Evolutionary conservation across 176 grass and related monocot genomes (phyloP), one percentile per base, ranked within the genome.

Genomic region (Hyparrhenia diplandra): DNA sequence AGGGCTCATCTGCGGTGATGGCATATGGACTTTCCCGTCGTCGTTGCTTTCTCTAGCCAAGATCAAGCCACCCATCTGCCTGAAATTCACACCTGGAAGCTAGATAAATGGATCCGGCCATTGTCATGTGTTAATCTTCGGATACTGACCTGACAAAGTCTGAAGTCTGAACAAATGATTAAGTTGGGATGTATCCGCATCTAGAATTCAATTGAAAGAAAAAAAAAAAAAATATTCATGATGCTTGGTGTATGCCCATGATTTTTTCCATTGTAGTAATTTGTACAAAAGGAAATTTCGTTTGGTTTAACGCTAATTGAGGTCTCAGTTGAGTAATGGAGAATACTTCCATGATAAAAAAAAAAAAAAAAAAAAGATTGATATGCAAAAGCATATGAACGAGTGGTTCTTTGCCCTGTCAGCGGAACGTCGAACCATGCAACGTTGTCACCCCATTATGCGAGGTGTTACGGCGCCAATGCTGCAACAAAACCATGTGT

Each of bases 21-120:
- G 95, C 24, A 73, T 94, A 80, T 97, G 95, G 95, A 92, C 84
- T 46, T 92, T 97, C 34, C 95, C 95, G 64, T 90, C 95, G 58
- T 92, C 94, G 21, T 45, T 97, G 85, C 83, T 97, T 23, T 90
- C 94, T 12, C 84, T 97, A 67, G 89, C 85, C 0, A 94, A 90
- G 79, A 70, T 97, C 14, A 92, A 85, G 29, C 92, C 94, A 11
- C 94, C 94, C 0, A 90, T 97, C 9, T 97, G 94, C 78, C 92
- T 97, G 89, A 92, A 92, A 36, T 97, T 97, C 75, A 82, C 82
- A 23, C 80, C 92, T 10, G 75, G 87, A 47, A 74, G 81, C 59
- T 91, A 89, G 87, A 88, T 78, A 14, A 67, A 32, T n/a, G 1
- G 28, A 72, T 5, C 28, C n/a, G n/a, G n/a, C n/a, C 25, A 28